Base-by-base conservation (phyloP, 345 rosid species). In the Dipteronia dyeriana region DNA sequence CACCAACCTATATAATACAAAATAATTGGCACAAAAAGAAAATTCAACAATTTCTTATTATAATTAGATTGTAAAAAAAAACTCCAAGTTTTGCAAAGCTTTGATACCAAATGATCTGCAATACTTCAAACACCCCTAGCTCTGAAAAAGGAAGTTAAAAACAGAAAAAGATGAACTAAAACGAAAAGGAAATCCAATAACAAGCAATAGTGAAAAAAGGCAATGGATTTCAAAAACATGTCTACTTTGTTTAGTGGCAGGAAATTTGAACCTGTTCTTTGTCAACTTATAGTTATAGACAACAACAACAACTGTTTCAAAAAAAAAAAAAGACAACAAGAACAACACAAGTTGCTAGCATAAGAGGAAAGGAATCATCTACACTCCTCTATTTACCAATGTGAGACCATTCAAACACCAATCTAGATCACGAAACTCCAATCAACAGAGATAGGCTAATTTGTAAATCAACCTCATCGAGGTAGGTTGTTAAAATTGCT, bases 121-220 rank as follows among this genome's bases (percentile, higher is more conserved):
- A 38, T 22, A 19, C 75, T 22, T 59, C 51, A 34, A 1, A 54
- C 11, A 31, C 63, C 56, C 10, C 64, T 11, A 43, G 22, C 53
- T 67, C 31, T 26, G 26, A 13, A 61, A 10, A 31, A 22, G 41
- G 62, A 41, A 59, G 12, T 3, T 7, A 19, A 34, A 39, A 19
- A 39, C 34, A 71, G 13, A 38, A 29, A 71, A 9, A 31, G 26
- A 71, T 53, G 74, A 54, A 54, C 16, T 68, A 31, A 67, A 68
- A 43, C 56, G 45, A 22, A 68, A 19, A 10, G n/a, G 13, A 68
- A 45, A 51, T 51, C 56, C 56, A 16, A 16, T 51, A 13, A 51
- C n/a, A 53, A 14, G n/a, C 57, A 16, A 53, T 19, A 53, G 57
- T 16, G 2, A 0, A 53, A 16, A 53, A 53, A 16, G 16, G n/a